phyloP scores from a whole-genome alignment of 495 filamentous ascomycete species.

The Cercophora samala region DNA sequence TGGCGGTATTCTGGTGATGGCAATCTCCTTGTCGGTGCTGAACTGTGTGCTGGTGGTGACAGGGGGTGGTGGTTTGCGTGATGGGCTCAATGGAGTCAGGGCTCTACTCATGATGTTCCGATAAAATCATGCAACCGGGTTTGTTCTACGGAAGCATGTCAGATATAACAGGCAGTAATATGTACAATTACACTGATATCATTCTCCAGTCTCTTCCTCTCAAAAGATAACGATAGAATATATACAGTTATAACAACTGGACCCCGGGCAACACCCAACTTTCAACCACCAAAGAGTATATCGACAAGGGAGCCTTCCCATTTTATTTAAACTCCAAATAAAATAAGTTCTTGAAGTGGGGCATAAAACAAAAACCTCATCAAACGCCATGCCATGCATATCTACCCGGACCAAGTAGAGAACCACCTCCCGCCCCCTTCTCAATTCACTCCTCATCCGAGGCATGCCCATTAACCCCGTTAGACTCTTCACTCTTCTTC shows the following conservation, averaged over 20 bases:
- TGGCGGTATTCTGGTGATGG: no score
- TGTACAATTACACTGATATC: neutral
- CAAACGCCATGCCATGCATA: neutral
- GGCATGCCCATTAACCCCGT: conserved; percentile 13
- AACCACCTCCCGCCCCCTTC: neutral
- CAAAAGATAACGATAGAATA: neutral
- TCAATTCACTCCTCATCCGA: conserved; percentile 19
- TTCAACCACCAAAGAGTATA: neutral
- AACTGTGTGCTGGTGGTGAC: no score
- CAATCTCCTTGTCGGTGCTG: no score
- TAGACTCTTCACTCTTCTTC: conserved; percentile 15
- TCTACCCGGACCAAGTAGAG: neutral
- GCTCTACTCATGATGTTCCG: no score
- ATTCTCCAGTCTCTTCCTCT: neutral
- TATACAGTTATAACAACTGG: neutral
- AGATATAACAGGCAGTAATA: neutral
- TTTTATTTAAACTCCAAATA: neutral
- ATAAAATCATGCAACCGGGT: no score
- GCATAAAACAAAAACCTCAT: neutral
- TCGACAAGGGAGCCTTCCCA: neutral
- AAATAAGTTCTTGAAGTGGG: neutral
- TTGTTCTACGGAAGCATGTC: no score
- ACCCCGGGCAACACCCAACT: neutral
- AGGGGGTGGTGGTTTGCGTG: no score
- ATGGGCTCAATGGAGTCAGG: no score